Conservation (phyloP, 495 filamentous ascomycete species). For the Penicillium turbatum region DNA sequence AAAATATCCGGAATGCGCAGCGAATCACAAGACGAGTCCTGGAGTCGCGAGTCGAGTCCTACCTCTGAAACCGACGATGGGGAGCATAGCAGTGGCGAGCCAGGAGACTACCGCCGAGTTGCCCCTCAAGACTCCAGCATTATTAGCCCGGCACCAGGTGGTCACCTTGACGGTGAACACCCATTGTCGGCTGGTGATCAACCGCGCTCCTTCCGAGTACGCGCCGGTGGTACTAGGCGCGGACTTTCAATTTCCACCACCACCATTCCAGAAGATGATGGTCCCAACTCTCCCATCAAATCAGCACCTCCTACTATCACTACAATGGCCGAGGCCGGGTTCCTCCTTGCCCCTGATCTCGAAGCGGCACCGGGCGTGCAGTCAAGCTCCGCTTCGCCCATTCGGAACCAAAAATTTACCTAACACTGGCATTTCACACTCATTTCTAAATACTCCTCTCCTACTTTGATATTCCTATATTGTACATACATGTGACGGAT, state of each 20-base stretch:
- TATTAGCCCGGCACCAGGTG: slow-evolving; percentile 14
- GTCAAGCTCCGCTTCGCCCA: slow-evolving; percentile 20
- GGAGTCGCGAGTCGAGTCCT: slow-evolving; percentile 29
- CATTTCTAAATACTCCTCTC: slow-evolving; percentile 11
- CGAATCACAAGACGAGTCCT: slow-evolving; percentile 47
- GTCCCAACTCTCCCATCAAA: slow-evolving; percentile 25
- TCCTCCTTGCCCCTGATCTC: slow-evolving; percentile 13
- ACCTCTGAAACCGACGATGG: slow-evolving; percentile 33
- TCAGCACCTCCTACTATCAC: slow-evolving; percentile 35
- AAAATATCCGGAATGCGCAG: slow-evolving; percentile 85
- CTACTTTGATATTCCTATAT: slow-evolving; percentile 18
- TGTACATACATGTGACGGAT: slow-evolving; percentile 10
- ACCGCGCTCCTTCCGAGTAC: slow-evolving; percentile 37
- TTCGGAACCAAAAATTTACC: slow-evolving; percentile 8
- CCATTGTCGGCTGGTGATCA: slow-evolving; percentile 27
- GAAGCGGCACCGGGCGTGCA: slow-evolving; percentile 24
- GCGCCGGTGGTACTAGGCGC: slow-evolving; percentile 33
- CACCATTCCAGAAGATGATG: slow-evolving; percentile 33
- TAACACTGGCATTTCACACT: slow-evolving; percentile 11
- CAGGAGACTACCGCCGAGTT: slow-evolving; percentile 28
- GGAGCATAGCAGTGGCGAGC: slow-evolving; percentile 21
- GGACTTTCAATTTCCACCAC: slow-evolving; percentile 34
- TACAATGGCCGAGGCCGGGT: slow-evolving; percentile 27
- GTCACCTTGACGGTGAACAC: slow-evolving; percentile 28
- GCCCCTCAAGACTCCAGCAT: slow-evolving; percentile 25